Evolutionary conservation across 169 alveolate species (phyloP).

Genomic region (Toxoplasma gondii): DNA sequence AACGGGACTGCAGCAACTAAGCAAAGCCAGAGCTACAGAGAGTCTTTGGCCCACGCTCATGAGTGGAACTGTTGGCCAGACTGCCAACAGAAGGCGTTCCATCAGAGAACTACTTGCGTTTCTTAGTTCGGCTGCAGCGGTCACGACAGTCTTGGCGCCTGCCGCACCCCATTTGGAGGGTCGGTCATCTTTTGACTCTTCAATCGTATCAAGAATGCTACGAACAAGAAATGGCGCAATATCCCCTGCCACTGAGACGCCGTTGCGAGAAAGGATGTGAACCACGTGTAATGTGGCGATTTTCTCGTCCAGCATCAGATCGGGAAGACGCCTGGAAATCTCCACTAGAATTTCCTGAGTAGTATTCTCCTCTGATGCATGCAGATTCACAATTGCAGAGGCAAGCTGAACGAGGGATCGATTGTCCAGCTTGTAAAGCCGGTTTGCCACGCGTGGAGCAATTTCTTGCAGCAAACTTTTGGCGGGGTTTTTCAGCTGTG

Average conservation of each 20-base stretch:
- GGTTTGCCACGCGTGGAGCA: background rate
- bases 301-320: background rate
- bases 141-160: background rate
- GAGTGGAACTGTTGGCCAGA: background rate
- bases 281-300: background rate
- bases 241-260: background rate
- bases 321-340: background rate
- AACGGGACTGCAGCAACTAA: background rate
- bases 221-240: background rate
- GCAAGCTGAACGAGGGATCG: background rate
- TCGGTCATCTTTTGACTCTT: background rate
- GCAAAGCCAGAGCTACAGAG: background rate
- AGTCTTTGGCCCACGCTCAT: background rate
- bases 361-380: background rate
- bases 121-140: constrained; percentile 17
- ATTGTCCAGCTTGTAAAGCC: constrained; percentile 21
- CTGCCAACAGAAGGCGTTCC: background rate
- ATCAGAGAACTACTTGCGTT: background rate
- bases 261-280: background rate
- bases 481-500: background rate
- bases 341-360: background rate
- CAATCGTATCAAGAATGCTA: background rate
- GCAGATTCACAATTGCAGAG: background rate
- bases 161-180: background rate
- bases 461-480: background rate